Percentiles rank a stretch among this genome's conserved stretches.
These are phyloP conservation scores for Uncinocarpus reesii DNA, from an alignment of 2,329 filamentous ascomycete species.

Conservation along the genomic window DNA sequence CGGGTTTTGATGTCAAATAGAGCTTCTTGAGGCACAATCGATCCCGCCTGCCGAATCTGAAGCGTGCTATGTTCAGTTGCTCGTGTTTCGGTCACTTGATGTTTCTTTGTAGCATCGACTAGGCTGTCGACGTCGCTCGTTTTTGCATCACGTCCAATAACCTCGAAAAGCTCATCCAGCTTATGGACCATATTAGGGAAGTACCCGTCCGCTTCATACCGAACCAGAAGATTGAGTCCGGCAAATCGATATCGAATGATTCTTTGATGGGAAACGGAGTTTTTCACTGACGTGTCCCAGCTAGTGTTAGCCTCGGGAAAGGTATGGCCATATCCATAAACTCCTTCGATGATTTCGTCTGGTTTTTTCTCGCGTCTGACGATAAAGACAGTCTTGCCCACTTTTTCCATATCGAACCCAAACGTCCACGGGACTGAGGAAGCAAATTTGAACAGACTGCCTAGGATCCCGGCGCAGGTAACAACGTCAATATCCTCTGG, in stretches of 20 bases:
- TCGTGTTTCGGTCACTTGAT: not conserved
- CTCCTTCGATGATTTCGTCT: constrained; percentile 44
- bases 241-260: constrained; percentile 51
- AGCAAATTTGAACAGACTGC: constrained; percentile 43
- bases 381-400: constrained; percentile 53
- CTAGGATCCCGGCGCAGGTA: constrained; percentile 51
- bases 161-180: not conserved
- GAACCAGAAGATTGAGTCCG: constrained; percentile 42
- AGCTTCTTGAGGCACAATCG: constrained; percentile 32
- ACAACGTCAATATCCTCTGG: constrained; percentile 43
- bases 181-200: constrained; percentile 28
- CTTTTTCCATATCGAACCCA: constrained; percentile 37
- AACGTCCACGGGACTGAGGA: constrained; percentile 4
- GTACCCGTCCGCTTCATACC: constrained; percentile 53
- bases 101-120: not conserved
- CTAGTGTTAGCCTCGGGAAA: constrained; percentile 58
- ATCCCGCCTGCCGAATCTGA: constrained; percentile 8
- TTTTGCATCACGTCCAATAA: not conserved
- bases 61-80: not conserved
- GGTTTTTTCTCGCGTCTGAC: constrained; percentile 53
- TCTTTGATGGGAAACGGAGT: constrained; percentile 53
- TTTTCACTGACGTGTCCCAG: constrained; percentile 47
- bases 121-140: not conserved
- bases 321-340: constrained; percentile 54
- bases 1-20: constrained; percentile 47